Base-by-base conservation (phyloP, 495 filamentous ascomycete genomes). In the Aeminium ludgeri region DNA sequence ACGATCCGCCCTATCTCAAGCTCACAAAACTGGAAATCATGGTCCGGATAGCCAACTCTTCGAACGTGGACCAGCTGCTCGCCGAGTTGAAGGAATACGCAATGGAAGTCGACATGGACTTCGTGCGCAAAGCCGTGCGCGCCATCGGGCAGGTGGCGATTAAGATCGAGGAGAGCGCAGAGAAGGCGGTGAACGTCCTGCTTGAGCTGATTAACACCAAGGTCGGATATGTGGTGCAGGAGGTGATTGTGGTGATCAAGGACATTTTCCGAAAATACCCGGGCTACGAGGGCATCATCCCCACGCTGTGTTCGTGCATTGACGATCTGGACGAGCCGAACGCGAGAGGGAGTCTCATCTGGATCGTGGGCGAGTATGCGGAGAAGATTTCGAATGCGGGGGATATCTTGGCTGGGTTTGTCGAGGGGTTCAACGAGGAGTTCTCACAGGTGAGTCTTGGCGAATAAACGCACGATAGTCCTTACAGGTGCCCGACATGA, bases 311-410 rank as follows among this genome's bases (percentile, higher is more conserved):
- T 66, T 75, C 94, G 55, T 87, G 87, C 57, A 93, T 97, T 36
- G 89, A 97, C 55, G 91, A 96, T 52, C 57, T 97, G 43, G 91
- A 96, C 54, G 89, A 96, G 56, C 86, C 91, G 0, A 83, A 84
- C 56, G 91, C 89, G 10, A 60, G 91, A 45, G 87, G 82, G 7
- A 80, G 87, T 12, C 64, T 97, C 34, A 96, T 97, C 52, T 97
- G 89, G 89, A 95, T 97, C 55, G 87, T 97, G 7, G 89, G 89
- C 34, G 86, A 97, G 57, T 96, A 96, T 57, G 89, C 91, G 4
- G 87, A 96, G 65, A 96, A 96, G 66, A 97, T 97, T 54, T 91
- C 73, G 60, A 96, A 97, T 55, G 89, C 91, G 1, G 83, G 85
- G 43, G 86, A 94, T 49, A 87, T 94, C 36, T 56, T 94, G 15